Evolutionary conservation across 1,284 basidiomycete genomes (phyloP).

Genomic region (Heterobasidion annosum): DNA sequence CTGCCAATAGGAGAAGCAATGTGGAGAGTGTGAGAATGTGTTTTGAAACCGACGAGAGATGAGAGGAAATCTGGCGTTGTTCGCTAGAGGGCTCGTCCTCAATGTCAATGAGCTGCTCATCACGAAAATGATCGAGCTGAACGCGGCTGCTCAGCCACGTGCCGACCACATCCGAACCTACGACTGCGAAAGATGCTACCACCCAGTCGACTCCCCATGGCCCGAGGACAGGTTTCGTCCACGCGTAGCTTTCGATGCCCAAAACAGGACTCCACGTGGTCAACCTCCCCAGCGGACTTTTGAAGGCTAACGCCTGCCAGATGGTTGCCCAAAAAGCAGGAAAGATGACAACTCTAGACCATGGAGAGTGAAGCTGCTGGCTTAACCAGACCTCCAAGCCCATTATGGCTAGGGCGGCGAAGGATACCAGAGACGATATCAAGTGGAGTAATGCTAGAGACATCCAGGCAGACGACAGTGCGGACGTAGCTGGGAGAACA

Average conservation of each 20-base stretch:
- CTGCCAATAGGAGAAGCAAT: slow-evolving; percentile 35
- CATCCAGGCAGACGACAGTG: slow-evolving; percentile 41
- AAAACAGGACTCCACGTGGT: slow-evolving; percentile 57
- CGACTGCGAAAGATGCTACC: slow-evolving; percentile 58
- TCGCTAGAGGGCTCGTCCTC: not conserved
- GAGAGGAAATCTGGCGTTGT: not conserved
- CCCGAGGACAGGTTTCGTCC: slow-evolving; percentile 51
- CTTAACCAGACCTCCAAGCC: slow-evolving; percentile 24
- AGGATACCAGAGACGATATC: slow-evolving; percentile 34
- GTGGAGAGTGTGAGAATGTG: slow-evolving; percentile 25
- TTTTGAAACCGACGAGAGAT: not conserved
- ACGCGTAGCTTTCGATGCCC: slow-evolving; percentile 45
- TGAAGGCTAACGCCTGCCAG: slow-evolving; percentile 42
- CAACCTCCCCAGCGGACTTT: slow-evolving; percentile 60
- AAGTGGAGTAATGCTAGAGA: slow-evolving; percentile 37
- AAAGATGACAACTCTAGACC: slow-evolving; percentile 45
- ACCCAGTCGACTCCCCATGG: slow-evolving; percentile 59
- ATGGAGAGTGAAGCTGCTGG: slow-evolving; percentile 23
- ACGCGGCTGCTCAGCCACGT: slow-evolving; percentile 46
- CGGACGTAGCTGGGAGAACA: slow-evolving; percentile 37
- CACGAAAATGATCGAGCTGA: not conserved
- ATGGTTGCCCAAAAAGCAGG: slow-evolving; percentile 59
- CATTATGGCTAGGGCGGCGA: slow-evolving; percentile 29
- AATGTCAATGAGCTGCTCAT: slow-evolving; percentile 6
- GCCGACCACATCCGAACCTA: slow-evolving; percentile 43